Base-by-base conservation (phyloP, 2,329 filamentous ascomycete genomes). In the Calonectria ilicicola region DNA sequence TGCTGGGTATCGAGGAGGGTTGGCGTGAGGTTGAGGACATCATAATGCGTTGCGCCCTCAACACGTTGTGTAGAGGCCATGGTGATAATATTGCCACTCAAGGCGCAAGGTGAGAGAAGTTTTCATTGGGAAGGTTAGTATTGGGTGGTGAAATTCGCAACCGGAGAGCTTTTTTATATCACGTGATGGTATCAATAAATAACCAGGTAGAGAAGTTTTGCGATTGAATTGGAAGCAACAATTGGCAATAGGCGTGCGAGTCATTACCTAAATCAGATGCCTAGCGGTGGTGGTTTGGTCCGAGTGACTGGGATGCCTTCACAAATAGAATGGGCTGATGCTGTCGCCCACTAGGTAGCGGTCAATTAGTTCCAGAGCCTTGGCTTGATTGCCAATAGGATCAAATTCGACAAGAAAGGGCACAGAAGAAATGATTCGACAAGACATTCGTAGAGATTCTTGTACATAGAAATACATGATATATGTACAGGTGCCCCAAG, bases 1-100 rank as follows among this genome's bases (percentile, higher is more conserved):
- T 83, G 77, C 66, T 85, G 80, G 70, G 84, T 81, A 77, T 87
- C 82, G 71, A 90, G 84, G 67, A 89, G 81, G 69, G 85, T 77
- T 21, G 85, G 85, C 15, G 89, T 88, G 72, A 93, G 84, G 71
- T 86, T 86, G 70, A 93, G 89, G 78, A 93, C 86, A 73, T 91
- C 86, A 82, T 93, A 93, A 82, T 92, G 87, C 46, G 89, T 91
- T 76, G 86, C 82, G 74, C 56, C 69, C 8, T 67, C 35, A 63
- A 46, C 38, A 40, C 64, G 47, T 14, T 72, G 68, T 26, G 72
- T 70, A 32, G 68, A 42, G 38, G 68, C 72, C 72, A 76, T 76
- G 40, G 29, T 29, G 19, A 58, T n/a, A 26, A 27, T 49, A 67
- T 53, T 32, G 26, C 23, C 38, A 60, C 29, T 60, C 32, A 26